These are phyloP conservation scores for Canavalia gladiata DNA, from an alignment of 306 rosid species.

Conservation along the genomic window DNA sequence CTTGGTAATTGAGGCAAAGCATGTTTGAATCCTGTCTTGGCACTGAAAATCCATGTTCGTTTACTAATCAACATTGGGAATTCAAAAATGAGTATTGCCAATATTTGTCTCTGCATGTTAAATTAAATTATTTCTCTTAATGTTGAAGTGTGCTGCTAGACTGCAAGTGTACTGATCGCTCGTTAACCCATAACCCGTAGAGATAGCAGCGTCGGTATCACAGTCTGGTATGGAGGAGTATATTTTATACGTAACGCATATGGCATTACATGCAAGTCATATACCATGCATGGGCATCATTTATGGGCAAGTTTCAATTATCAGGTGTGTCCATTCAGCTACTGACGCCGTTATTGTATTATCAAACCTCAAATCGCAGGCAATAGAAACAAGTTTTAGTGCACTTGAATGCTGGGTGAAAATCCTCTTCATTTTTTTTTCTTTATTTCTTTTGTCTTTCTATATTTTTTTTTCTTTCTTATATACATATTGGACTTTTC, in stretches of 20 bases:
- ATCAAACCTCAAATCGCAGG: neutral
- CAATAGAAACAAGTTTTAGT: neutral
- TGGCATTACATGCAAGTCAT: neutral
- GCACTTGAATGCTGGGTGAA: neutral
- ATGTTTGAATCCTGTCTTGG: neutral
- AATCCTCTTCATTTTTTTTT: neutral
- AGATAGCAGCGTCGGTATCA: neutral
- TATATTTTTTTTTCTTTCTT: too few relatives aligned
- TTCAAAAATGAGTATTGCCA: conserved; percentile 2
- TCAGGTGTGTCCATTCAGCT: neutral
- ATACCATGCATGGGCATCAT: neutral
- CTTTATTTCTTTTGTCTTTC: too few relatives aligned
- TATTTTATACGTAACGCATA: too few relatives aligned
- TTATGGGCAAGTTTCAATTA: too few relatives aligned
- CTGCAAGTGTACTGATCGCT: neutral
- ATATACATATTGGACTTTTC: too few relatives aligned
- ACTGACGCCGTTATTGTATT: neutral
- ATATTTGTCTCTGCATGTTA: neutral
- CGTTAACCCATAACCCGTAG: neutral
- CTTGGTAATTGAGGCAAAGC: conserved; percentile 20
- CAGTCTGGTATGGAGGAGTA: neutral
- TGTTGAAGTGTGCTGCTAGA: neutral
- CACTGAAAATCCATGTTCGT: neutral
- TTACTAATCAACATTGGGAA: neutral
- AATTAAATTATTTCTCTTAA: neutral